phyloP scores from a whole-genome alignment of 1,284 basidiomycete species.

The Trametes hirsuta region DNA sequence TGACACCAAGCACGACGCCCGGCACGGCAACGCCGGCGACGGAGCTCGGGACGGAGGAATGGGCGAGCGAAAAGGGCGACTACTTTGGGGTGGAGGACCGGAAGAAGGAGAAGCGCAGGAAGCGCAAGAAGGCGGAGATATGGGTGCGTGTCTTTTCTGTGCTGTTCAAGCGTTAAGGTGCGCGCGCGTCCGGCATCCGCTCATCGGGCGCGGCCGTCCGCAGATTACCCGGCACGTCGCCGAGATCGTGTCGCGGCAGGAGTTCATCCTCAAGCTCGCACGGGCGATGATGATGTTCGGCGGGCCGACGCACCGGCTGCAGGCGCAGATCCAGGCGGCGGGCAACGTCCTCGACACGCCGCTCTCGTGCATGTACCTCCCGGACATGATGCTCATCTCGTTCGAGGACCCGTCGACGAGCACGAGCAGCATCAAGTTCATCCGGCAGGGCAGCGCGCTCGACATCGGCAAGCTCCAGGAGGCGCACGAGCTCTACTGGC shows the following conservation, averaged over 20 bases:
- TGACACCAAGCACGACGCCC: slow-evolving; percentile 28
- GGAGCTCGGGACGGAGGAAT: slow-evolving; percentile 31
- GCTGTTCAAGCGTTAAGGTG: background rate
- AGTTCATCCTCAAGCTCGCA: slow-evolving; percentile 89
- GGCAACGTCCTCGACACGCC: slow-evolving; percentile 86
- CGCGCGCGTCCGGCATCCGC: background rate
- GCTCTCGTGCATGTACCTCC: slow-evolving; percentile 85
- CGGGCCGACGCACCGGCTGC: slow-evolving; percentile 87
- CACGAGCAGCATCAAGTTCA: slow-evolving; percentile 86
- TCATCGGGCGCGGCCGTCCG: background rate
- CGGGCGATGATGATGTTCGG: slow-evolving; percentile 96
- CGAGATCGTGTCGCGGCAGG: slow-evolving; percentile 84
- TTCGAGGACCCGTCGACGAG: slow-evolving; percentile 86
- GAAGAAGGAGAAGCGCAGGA: slow-evolving; percentile 43
- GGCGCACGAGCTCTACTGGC: slow-evolving; percentile 83
- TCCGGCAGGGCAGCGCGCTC: slow-evolving; percentile 75
- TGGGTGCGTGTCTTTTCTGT: slow-evolving; percentile 53
- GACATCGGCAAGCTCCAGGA: slow-evolving; percentile 81
- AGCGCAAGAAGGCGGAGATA: slow-evolving; percentile 78
- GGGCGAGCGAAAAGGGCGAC: slow-evolving; percentile 33
- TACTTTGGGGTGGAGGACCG: slow-evolving; percentile 25
- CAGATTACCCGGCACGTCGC: slow-evolving; percentile 92
- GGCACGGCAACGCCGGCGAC: slow-evolving; percentile 25
- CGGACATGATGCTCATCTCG: slow-evolving; percentile 81
- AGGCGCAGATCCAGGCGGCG: slow-evolving; percentile 86